Evolutionary conservation across 345 rosid genomes (phyloP).

Genomic region (Fremontodendron californicum): DNA sequence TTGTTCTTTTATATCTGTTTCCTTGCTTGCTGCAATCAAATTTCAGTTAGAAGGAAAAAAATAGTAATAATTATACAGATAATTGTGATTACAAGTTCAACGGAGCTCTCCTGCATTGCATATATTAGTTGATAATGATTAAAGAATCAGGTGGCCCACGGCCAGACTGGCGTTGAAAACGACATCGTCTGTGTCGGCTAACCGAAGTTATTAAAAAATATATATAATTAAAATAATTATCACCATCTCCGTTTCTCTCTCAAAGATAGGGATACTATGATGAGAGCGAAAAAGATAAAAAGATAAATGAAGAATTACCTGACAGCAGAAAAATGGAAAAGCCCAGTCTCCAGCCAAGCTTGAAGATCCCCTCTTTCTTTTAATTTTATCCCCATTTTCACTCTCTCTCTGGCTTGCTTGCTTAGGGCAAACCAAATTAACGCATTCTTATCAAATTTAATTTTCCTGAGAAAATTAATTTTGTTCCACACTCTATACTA

Average conservation of each 20-base stretch:
- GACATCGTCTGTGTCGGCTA: constrained; percentile 18
- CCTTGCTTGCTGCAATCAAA: too few relatives aligned
- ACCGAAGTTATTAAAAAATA: not conserved
- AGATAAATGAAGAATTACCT: not conserved
- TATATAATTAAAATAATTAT: not conserved
- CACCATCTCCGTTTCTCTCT: not conserved
- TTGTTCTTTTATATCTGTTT: too few relatives aligned
- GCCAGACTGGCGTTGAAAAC: not conserved
- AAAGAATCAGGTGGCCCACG: not conserved
- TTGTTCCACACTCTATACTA: not conserved
- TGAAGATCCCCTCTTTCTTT: not conserved
- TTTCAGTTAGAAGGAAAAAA: too few relatives aligned
- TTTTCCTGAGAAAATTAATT: not conserved
- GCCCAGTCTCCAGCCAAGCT: not conserved
- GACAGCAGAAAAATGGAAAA: not conserved
- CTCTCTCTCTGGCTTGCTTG: not conserved
- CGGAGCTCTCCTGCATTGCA: not conserved
- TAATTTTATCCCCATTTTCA: not conserved
- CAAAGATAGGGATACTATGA: not conserved
- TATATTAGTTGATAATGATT: too few relatives aligned
- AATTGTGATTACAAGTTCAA: not conserved
- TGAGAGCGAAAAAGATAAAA: not conserved
- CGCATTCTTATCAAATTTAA: not conserved
- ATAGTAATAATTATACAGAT: too few relatives aligned
- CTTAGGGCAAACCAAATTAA: constrained; percentile 3